These are phyloP conservation scores for Ceriops decandra DNA, from an alignment of 345 rosid genomes.

Conservation along the genomic window DNA sequence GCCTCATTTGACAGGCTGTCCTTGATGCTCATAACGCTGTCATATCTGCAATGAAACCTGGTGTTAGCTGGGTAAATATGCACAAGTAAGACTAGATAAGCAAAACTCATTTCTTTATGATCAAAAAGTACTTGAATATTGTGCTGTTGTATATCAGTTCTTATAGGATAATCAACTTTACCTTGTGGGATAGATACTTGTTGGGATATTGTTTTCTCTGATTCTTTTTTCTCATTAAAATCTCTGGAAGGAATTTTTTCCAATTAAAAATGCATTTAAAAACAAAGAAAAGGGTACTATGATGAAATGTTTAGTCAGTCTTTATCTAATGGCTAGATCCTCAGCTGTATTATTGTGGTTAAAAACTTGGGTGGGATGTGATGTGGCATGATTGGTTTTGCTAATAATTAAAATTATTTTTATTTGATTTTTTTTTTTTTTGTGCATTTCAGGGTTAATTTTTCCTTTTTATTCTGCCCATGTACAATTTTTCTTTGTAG, in stretches of 20 bases:
- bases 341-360: no score
- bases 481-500: background rate
- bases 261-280: no score
- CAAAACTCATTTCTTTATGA: background rate
- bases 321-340: no score
- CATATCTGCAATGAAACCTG: constrained; percentile 77
- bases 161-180: background rate
- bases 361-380: no score
- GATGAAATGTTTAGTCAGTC: no score
- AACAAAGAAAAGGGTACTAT: no score
- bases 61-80: constrained; percentile 87
- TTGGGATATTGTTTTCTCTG: background rate
- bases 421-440: background rate
- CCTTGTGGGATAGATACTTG: background rate
- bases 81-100: constrained; percentile 58
- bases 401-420: background rate
- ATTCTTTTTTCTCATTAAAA: no score
- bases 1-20: constrained; percentile 55
- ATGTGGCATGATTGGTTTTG: background rate
- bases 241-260: no score
- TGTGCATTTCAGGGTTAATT: background rate
- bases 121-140: background rate
- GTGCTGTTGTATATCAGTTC: constrained; percentile 8
- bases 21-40: constrained; percentile 84
- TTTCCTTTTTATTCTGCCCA: background rate